phyloP scores from a whole-genome alignment of 345 rosid genomes.

The Fremontodendron californicum region DNA sequence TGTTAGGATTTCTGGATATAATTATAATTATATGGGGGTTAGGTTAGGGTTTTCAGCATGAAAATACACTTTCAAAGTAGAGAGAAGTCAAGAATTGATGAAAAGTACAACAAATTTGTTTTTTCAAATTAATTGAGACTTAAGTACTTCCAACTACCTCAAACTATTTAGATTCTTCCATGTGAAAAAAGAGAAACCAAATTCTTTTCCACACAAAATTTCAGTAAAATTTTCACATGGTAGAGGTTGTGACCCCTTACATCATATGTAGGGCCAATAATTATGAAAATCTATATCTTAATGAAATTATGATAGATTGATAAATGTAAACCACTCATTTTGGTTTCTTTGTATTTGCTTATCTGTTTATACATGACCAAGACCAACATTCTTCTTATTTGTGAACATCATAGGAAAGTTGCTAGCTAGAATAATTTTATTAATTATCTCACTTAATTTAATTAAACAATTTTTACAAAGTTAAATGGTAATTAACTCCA shows the following conservation, averaged over 20 bases:
- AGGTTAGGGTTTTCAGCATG: background rate
- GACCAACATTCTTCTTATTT: background rate
- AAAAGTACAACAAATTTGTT: slow-evolving; percentile 4
- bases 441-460: too few species aligned
- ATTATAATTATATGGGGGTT: background rate
- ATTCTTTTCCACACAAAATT: too few species aligned
- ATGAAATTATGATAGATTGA: background rate
- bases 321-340: background rate
- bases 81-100: background rate
- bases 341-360: background rate
- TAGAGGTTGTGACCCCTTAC: background rate
- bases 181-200: background rate
- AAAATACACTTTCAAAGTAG: background rate
- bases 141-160: background rate
- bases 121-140: slow-evolving; percentile 17
- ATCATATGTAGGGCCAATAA: background rate
- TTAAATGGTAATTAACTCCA: too few species aligned
- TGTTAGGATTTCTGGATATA: background rate
- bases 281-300: background rate
- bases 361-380: background rate
- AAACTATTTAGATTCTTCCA: background rate
- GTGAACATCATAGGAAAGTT: too few species aligned
- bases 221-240: background rate
- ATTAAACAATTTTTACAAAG: too few species aligned
- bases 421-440: too few species aligned